These are phyloP conservation scores for Trichosporon inkin DNA, from an alignment of 1,284 basidiomycete genomes.

Conservation along the genomic window DNA sequence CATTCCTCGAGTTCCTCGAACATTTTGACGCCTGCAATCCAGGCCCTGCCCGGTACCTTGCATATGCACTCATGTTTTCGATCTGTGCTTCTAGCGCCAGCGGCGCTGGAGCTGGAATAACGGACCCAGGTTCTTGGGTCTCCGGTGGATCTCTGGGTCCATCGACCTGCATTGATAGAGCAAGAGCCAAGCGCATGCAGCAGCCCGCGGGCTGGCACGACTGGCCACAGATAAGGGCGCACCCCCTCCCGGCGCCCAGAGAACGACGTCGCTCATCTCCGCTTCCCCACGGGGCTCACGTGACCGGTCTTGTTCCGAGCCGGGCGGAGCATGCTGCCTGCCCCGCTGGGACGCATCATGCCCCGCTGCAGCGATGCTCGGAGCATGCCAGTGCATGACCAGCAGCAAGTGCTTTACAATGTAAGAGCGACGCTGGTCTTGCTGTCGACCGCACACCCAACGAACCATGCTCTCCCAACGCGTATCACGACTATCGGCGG, in stretches of 20 bases:
- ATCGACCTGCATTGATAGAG: too few relatives aligned
- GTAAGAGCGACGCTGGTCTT: neutral
- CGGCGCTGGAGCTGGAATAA: too few relatives aligned
- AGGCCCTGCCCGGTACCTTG: too few relatives aligned
- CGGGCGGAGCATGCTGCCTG: slow-evolving; percentile 10
- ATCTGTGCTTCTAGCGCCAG: too few relatives aligned
- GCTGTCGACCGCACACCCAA: slow-evolving; percentile 1
- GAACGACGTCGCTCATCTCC: slow-evolving; percentile 9
- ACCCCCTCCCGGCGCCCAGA: neutral
- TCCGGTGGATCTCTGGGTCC: too few relatives aligned
- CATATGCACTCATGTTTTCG: too few relatives aligned
- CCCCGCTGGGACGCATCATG: neutral
- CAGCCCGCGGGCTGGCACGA: too few relatives aligned
- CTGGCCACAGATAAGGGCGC: slow-evolving; percentile 2
- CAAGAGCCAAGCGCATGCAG: too few relatives aligned
- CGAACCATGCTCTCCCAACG: slow-evolving; percentile 21
- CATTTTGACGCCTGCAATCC: too few relatives aligned
- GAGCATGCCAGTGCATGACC: neutral
- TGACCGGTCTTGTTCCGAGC: slow-evolving; percentile 3
- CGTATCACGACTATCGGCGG: slow-evolving; percentile 9
- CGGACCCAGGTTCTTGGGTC: too few relatives aligned
- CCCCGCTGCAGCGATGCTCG: neutral
- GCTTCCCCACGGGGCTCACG: slow-evolving; percentile 8
- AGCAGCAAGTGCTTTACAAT: neutral
- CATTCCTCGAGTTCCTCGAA: too few relatives aligned